phyloP scores from a whole-genome alignment of 306 rosid species.

The Sindora glabra region DNA sequence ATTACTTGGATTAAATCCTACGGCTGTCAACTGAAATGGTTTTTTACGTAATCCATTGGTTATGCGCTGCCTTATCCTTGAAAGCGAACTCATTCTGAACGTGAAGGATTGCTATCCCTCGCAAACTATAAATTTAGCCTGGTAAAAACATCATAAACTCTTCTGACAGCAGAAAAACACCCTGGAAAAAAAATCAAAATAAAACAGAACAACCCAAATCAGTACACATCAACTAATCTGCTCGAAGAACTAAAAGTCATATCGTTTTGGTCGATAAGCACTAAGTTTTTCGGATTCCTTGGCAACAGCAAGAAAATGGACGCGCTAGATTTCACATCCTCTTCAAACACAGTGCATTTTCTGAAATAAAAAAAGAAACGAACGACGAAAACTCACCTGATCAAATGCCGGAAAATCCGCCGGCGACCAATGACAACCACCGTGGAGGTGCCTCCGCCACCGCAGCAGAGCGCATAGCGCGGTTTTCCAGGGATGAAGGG shows the following conservation, averaged over 20 bases:
- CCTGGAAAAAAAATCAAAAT: conserved; percentile 28
- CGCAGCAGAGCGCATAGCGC: background rate
- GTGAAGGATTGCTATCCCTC: conserved; percentile 7
- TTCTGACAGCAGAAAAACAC: conserved; percentile 4
- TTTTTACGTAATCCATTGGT: conserved; percentile 35
- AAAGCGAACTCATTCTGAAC: conserved; percentile 52
- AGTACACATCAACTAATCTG: background rate
- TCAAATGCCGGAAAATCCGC: background rate
- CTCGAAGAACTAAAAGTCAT: too few relatives aligned
- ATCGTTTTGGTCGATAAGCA: too few relatives aligned
- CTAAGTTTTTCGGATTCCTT: too few relatives aligned
- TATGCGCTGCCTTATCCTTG: conserved; percentile 43
- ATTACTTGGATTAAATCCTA: conserved; percentile 14
- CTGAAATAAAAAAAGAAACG: background rate
- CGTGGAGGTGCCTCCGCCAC: background rate
- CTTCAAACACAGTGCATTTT: too few relatives aligned
- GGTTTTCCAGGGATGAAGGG: background rate
- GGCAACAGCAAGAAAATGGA: too few relatives aligned
- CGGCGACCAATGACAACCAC: background rate
- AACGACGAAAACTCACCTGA: background rate
- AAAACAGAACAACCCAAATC: background rate
- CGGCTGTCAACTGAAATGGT: conserved; percentile 7
- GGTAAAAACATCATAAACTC: background rate
- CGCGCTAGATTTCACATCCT: too few relatives aligned
- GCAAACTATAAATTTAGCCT: conserved; percentile 21